Percentiles rank a stretch among this genome's conserved stretches.
These are phyloP conservation scores for Rheum nobile DNA, from an alignment of 148 eudicot genomes.

Conservation along the genomic window DNA sequence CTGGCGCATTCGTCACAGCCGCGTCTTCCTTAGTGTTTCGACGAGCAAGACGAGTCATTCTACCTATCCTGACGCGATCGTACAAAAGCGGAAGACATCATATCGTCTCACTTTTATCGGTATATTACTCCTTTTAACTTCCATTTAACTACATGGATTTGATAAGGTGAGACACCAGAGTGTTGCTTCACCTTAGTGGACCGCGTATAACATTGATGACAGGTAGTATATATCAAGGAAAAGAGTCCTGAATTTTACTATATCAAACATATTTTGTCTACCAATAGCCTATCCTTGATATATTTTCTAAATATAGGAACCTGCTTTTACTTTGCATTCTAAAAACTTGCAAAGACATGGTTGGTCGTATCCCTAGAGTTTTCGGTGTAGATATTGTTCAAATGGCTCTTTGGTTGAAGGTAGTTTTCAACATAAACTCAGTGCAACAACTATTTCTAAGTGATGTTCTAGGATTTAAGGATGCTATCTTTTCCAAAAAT, in stretches of 20 bases:
- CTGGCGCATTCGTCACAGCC: too few species aligned
- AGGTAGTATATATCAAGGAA: conserved; percentile 36
- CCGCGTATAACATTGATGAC: conserved; percentile 92
- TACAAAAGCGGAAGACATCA: too few species aligned
- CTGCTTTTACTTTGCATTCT: conserved; percentile 70
- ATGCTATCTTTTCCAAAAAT: background rate
- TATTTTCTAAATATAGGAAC: conserved; percentile 43
- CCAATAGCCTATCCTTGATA: background rate
- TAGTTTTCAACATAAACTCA: conserved; percentile 11
- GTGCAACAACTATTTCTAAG: background rate
- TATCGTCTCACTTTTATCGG: background rate
- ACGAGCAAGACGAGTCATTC: too few species aligned
- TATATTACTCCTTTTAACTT: background rate
- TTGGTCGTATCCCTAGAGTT: conserved; percentile 86
- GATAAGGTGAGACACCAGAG: conserved; percentile 91
- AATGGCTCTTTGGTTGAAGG: conserved; percentile 99
- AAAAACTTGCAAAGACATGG: conserved; percentile 74
- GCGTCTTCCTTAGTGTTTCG: too few species aligned
- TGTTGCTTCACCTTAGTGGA: conserved; percentile 88
- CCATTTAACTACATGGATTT: conserved; percentile 49
- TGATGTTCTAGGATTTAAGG: background rate
- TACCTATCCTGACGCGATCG: too few species aligned
- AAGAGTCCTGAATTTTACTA: background rate
- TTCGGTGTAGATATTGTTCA: conserved; percentile 96
- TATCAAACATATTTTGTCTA: background rate